Percentiles rank a stretch among this genome's conserved stretches.
phyloP scores from a whole-genome alignment of 495 filamentous ascomycete species.

The Pseudevernia furfuracea region DNA sequence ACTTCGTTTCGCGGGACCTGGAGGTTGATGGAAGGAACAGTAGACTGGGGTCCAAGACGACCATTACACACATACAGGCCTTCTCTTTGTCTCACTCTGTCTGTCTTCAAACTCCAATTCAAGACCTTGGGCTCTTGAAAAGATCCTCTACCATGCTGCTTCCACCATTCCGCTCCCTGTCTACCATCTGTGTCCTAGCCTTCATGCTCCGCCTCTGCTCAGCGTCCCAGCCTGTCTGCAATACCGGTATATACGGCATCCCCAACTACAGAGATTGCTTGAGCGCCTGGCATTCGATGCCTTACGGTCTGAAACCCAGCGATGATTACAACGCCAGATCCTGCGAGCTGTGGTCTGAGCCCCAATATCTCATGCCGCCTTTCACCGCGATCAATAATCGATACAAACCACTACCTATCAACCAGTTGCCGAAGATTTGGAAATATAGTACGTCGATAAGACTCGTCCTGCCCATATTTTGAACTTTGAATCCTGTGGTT shows the following conservation, averaged over 20 bases:
- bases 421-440: slow-evolving; percentile 13
- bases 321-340: not conserved
- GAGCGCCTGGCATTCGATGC: not conserved
- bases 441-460: not conserved
- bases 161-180: not conserved
- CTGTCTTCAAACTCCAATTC: no score
- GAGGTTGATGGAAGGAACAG: not conserved
- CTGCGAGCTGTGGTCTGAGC: not conserved
- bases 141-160: not conserved
- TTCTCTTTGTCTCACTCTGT: not conserved
- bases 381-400: not conserved
- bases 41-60: not conserved
- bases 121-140: not conserved
- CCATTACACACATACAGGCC: not conserved
- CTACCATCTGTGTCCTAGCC: not conserved
- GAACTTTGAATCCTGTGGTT: not conserved
- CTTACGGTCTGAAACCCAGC: not conserved
- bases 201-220: not conserved
- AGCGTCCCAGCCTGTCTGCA: not conserved
- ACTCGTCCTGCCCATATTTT: not conserved
- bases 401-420: slow-evolving; percentile 1
- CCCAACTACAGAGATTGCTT: slow-evolving; percentile 7
- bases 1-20: not conserved
- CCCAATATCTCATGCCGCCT: not conserved
- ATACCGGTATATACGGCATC: not conserved